Evolutionary conservation across 139 green algal species (phyloP).

Genomic region (Tetradesmus lagerheimii): DNA sequence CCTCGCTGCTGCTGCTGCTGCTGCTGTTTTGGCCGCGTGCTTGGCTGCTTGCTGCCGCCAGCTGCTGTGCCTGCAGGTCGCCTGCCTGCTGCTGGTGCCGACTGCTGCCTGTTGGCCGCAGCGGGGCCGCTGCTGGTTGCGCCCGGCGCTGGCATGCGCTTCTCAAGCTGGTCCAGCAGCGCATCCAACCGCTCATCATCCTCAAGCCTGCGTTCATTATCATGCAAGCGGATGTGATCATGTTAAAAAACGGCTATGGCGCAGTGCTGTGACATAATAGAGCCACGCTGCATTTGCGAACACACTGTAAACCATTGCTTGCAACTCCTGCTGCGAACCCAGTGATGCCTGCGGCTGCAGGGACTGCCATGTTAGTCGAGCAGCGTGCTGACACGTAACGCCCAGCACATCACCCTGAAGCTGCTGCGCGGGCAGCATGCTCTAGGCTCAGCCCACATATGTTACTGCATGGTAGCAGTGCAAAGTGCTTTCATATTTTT

Average conservation of each 20-base stretch:
- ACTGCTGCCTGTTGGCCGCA: background rate
- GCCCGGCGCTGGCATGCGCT: slow-evolving; percentile 13
- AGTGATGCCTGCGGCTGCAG: too few relatives aligned
- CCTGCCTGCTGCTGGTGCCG: background rate
- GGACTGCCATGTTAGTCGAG: too few relatives aligned
- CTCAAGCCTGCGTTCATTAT: slow-evolving; percentile 62
- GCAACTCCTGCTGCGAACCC: too few relatives aligned
- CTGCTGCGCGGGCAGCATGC: too few relatives aligned
- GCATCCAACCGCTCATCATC: slow-evolving; percentile 68
- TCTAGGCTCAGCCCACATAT: too few relatives aligned
- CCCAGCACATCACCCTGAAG: too few relatives aligned
- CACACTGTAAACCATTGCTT: too few relatives aligned
- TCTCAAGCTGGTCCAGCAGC: slow-evolving; percentile 60
- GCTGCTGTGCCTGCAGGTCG: background rate
- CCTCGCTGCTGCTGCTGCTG: background rate
- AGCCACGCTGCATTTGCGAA: too few relatives aligned
- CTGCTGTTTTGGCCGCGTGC: background rate
- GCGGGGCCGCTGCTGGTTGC: background rate
- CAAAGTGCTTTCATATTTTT: too few relatives aligned
- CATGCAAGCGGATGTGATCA: too few relatives aligned
- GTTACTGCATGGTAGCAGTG: too few relatives aligned
- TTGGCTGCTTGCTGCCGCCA: background rate
- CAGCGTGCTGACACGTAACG: too few relatives aligned
- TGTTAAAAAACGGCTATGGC: background rate
- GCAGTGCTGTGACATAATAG: background rate